Evolutionary conservation across 1,284 basidiomycete species (phyloP).

Genomic region (Meira nashicola): DNA sequence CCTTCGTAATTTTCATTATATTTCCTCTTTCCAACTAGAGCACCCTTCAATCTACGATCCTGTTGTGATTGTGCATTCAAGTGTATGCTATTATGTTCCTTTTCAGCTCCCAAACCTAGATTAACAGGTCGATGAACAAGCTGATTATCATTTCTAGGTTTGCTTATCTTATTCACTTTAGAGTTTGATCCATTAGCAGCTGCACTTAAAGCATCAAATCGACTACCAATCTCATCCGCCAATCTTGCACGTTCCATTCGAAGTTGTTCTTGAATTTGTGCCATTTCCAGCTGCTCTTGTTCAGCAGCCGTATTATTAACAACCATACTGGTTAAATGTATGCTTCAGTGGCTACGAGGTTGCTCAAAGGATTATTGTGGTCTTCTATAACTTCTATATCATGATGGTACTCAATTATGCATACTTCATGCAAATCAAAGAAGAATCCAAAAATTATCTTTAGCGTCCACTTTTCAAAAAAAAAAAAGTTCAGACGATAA

Average conservation of each 20-base stretch:
- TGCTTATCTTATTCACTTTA: too few species aligned
- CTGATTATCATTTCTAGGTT: neutral
- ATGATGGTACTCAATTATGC: too few species aligned
- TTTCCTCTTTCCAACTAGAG: slow-evolving; percentile 1
- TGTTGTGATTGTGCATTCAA: neutral
- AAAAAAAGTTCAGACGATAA: too few species aligned
- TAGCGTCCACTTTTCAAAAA: too few species aligned
- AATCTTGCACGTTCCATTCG: slow-evolving; percentile 37
- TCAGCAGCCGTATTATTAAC: too few species aligned
- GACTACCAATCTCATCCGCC: slow-evolving; percentile 34
- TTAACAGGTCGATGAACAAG: neutral
- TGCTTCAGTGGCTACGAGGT: too few species aligned
- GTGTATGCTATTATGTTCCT: neutral
- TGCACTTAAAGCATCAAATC: slow-evolving; percentile 11
- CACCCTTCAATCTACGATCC: slow-evolving; percentile 3
- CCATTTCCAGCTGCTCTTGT: slow-evolving; percentile 25
- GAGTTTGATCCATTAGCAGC: slow-evolving; percentile 22
- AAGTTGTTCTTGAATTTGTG: slow-evolving; percentile 42
- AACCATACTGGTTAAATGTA: too few species aligned
- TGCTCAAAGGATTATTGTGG: too few species aligned
- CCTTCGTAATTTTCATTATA: neutral
- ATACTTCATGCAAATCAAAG: too few species aligned
- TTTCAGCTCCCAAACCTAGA: slow-evolving; percentile 7
- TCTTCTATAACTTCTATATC: too few species aligned
- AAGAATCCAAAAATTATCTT: too few species aligned